Conservation (phyloP, 2,329 filamentous ascomycete genomes). For the Nemania abortiva region DNA sequence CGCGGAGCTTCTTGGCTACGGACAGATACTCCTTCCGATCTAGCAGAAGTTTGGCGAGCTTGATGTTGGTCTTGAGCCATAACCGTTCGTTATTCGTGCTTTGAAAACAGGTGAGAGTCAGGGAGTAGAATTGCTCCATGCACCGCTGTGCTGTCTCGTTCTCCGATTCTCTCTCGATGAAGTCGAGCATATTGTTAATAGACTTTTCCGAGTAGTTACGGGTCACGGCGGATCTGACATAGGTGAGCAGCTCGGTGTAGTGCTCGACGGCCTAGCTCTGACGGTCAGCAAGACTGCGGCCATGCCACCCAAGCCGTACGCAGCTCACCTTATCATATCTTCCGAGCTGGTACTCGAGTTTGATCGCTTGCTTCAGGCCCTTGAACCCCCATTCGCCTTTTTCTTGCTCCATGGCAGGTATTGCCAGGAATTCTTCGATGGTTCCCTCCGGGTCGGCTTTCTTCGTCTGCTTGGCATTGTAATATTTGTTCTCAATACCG, state of each 20-base stretch:
- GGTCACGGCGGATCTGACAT: slow-evolving; percentile 96
- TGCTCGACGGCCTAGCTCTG: slow-evolving; percentile 81
- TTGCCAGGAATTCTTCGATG: slow-evolving; percentile 90
- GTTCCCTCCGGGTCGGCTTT: slow-evolving; percentile 86
- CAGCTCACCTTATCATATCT: slow-evolving; percentile 79
- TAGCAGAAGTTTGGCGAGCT: slow-evolving; percentile 89
- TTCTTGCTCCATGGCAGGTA: slow-evolving; percentile 85
- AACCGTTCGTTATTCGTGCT: slow-evolving; percentile 97
- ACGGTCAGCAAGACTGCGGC: slow-evolving; percentile 42
- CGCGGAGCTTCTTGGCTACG: slow-evolving; percentile 84
- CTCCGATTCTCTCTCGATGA: slow-evolving; percentile 89
- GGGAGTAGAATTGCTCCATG: slow-evolving; percentile 95
- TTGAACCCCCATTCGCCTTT: slow-evolving; percentile 99
- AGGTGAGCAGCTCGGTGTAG: slow-evolving; percentile 94
- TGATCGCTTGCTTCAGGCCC: slow-evolving; percentile 96
- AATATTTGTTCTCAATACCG: slow-evolving; percentile 99
- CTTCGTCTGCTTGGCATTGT: slow-evolving; percentile 99
- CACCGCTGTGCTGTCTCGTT: slow-evolving; percentile 77
- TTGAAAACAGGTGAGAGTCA: slow-evolving; percentile 94
- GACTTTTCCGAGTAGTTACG: slow-evolving; percentile 99
- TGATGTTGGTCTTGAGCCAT: slow-evolving; percentile 98
- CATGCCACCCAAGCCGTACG: slow-evolving; percentile 1
- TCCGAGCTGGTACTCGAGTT: slow-evolving; percentile 94
- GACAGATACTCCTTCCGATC: slow-evolving; percentile 89
- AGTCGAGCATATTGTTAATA: slow-evolving; percentile 99